Percentiles rank a stretch among this genome's conserved stretches.
These are phyloP conservation scores for Phytophthora kernoviae DNA, from an alignment of 352 stramenopile species.

Conservation along the genomic window DNA sequence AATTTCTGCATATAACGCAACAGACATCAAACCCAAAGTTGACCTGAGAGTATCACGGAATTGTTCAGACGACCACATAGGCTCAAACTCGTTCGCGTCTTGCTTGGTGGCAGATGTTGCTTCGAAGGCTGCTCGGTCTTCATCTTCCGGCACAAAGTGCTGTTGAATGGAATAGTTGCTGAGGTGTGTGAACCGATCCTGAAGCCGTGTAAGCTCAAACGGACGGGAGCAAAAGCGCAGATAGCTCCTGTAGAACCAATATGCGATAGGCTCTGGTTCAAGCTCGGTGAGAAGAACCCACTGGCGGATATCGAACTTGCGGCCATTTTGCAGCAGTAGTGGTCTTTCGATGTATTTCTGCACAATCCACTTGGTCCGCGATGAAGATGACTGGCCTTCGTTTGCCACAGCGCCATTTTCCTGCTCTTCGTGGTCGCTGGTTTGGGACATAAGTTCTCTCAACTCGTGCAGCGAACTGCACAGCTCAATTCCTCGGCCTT, in stretches of 20 bases:
- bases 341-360: slow-evolving; percentile 90
- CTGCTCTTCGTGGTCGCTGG: not conserved
- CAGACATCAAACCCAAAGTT: slow-evolving; percentile 1
- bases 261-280: slow-evolving; percentile 50
- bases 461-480: slow-evolving; percentile 44
- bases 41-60: slow-evolving; percentile 51
- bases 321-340: slow-evolving; percentile 50
- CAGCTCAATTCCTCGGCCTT: slow-evolving; percentile 72
- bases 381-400: not conserved
- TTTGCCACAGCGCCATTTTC: slow-evolving; percentile 1
- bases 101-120: not conserved
- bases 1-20: not conserved
- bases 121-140: slow-evolving; percentile 1
- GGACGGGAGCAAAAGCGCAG: slow-evolving; percentile 69
- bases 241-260: slow-evolving; percentile 78
- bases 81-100: slow-evolving; percentile 14
- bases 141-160: slow-evolving; percentile 23
- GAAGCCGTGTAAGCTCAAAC: slow-evolving; percentile 51
- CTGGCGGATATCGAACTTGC: slow-evolving; percentile 89
- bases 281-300: slow-evolving; percentile 82
- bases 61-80: slow-evolving; percentile 68
- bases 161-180: slow-evolving; percentile 90
- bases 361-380: slow-evolving; percentile 54
- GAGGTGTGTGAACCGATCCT: slow-evolving; percentile 73
- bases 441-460: slow-evolving; percentile 11